Percentiles rank a stretch among this genome's conserved stretches.
These are phyloP conservation scores for Suillus variegatus DNA, from an alignment of 768 basidiomycete species.

Conservation along the genomic window DNA sequence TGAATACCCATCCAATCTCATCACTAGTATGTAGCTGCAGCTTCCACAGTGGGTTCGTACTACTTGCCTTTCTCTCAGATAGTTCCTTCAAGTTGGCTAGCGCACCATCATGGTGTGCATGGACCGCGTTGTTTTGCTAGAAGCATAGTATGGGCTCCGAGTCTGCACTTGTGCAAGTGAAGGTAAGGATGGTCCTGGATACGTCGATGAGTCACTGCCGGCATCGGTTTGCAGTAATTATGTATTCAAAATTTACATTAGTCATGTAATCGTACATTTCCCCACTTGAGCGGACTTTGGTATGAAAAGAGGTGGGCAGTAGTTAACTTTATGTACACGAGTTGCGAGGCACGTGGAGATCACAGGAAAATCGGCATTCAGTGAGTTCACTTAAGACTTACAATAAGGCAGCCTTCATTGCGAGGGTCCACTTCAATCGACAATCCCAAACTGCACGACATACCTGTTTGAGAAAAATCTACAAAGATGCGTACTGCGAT, in stretches of 20 bases:
- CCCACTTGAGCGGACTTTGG: no score
- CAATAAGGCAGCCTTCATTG: constrained; percentile 80
- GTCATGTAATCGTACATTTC: no score
- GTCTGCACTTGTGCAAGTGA: background rate
- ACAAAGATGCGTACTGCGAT: background rate
- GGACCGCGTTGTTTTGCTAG: constrained; percentile 58
- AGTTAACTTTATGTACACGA: no score
- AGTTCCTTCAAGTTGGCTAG: constrained; percentile 66
- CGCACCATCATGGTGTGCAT: constrained; percentile 66
- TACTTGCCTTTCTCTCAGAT: constrained; percentile 69
- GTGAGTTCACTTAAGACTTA: constrained; percentile 31
- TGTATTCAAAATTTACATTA: no score
- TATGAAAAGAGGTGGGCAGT: no score
- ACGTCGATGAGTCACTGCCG: background rate
- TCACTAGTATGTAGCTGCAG: no score
- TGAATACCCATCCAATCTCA: constrained; percentile 26
- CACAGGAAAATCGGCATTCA: background rate
- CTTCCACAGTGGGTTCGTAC: constrained; percentile 52
- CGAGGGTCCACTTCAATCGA: constrained; percentile 70
- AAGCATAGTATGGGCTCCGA: constrained; percentile 43
- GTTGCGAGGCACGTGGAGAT: background rate
- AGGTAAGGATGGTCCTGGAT: background rate
- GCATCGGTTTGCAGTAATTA: background rate
- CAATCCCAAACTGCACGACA: constrained; percentile 51
- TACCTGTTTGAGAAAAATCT: no score